Evolutionary conservation across 768 basidiomycete species (phyloP).

Genomic region (Phylloporus rhodoxanthus): DNA sequence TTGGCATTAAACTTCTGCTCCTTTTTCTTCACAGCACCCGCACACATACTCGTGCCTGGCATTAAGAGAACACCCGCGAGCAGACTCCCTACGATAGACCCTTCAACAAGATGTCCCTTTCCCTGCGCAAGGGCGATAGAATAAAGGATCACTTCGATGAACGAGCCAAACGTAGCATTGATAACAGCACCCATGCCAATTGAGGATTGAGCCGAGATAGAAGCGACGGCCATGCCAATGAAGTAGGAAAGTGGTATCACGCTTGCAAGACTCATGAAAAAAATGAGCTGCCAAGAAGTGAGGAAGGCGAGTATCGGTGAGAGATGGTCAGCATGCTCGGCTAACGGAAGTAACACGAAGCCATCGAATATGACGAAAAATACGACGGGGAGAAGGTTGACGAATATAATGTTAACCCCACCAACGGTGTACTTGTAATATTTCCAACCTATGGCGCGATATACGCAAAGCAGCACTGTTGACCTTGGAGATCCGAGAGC

Average conservation of each 20-base stretch:
- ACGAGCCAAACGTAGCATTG: constrained; percentile 98
- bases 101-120: constrained; percentile 93
- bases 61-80: constrained; percentile 94
- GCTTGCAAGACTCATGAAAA: constrained; percentile 75
- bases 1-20: constrained; percentile 99
- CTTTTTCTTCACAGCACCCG: constrained; percentile 81
- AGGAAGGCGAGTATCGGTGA: constrained; percentile 64
- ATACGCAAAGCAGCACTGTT: constrained; percentile 91
- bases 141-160: constrained; percentile 95
- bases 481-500: constrained; percentile 65
- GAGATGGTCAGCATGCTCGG: constrained; percentile 57
- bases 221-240: constrained; percentile 99
- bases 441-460: constrained; percentile 80
- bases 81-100: constrained; percentile 91
- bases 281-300: constrained; percentile 72
- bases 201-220: constrained; percentile 95
- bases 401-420: constrained; percentile 96
- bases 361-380: constrained; percentile 97
- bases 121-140: constrained; percentile 81
- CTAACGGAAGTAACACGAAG: constrained; percentile 68
- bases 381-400: constrained; percentile 89
- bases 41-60: constrained; percentile 96
- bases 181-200: constrained; percentile 99
- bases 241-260: constrained; percentile 98
- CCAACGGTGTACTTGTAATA: constrained; percentile 99